Percentiles rank a stretch among this genome's conserved stretches.
phyloP scores from a whole-genome alignment of 371 early-diverging fungal genomes.

The Mortierella sp. region DNA sequence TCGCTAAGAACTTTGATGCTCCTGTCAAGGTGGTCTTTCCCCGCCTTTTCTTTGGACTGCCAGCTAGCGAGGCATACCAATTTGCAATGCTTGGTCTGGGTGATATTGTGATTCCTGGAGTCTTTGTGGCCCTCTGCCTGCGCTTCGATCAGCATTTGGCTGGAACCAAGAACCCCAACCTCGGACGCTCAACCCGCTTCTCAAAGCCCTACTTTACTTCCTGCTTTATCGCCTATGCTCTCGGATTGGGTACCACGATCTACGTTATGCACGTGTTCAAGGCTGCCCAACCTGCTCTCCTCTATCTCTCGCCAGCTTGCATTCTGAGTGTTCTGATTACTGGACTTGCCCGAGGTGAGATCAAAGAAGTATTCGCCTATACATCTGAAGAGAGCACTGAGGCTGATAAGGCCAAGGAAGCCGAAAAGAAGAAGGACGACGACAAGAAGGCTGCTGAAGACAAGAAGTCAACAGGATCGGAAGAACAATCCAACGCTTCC shows the following conservation, averaged over 20 bases:
- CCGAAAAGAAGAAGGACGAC: constrained; percentile 50
- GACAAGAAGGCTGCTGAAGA: constrained; percentile 43
- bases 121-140: constrained; percentile 92
- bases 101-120: constrained; percentile 98
- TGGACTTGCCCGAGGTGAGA: constrained; percentile 85
- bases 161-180: constrained; percentile 54
- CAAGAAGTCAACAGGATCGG: constrained; percentile 6
- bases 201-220: constrained; percentile 90
- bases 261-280: constrained; percentile 96
- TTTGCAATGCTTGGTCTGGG: constrained; percentile 98
- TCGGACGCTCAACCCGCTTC: constrained; percentile 68
- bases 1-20: constrained; percentile 96
- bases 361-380: constrained; percentile 84
- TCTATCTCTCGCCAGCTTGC: constrained; percentile 97
- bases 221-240: constrained; percentile 82
- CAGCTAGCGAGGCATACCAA: constrained; percentile 54
- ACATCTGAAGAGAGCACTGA: constrained; percentile 73
- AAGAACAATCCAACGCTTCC: constrained; percentile 14
- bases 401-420: constrained; percentile 60
- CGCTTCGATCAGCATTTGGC: constrained; percentile 82
- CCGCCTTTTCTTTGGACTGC: constrained; percentile 70
- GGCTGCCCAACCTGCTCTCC: constrained; percentile 97
- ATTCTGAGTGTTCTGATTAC: constrained; percentile 86
- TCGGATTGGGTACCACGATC: constrained; percentile 91
- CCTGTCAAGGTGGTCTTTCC: constrained; percentile 97